Percentiles rank a stretch among this genome's conserved stretches.
Evolutionary conservation across 768 basidiomycete genomes (phyloP).

Genomic region (Leccinellum rugosiceps): DNA sequence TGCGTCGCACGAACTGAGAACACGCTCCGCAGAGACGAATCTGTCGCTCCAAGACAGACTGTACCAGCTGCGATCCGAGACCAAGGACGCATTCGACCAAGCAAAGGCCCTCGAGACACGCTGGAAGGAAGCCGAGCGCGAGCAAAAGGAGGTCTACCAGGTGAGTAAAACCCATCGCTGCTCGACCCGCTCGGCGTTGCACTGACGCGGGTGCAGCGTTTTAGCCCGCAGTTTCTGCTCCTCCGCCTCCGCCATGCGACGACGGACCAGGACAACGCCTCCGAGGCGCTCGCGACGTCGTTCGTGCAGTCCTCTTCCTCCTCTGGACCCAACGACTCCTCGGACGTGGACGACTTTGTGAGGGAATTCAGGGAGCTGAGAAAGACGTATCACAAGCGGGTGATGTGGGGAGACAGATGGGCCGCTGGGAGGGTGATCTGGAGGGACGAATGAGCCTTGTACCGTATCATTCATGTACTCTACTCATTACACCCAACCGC

Average conservation of each 20-base stretch:
- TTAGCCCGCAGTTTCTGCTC: conserved; percentile 82
- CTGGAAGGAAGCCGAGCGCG: conserved; percentile 85
- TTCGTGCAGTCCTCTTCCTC: conserved; percentile 67
- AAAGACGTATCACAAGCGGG: conserved; percentile 91
- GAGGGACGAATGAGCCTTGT: conserved; percentile 52
- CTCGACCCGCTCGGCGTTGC: neutral
- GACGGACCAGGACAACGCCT: conserved; percentile 85
- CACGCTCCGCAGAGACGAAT: conserved; percentile 57
- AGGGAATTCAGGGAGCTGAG: conserved; percentile 82
- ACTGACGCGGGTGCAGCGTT: conserved; percentile 52
- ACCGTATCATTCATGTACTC: conserved; percentile 21
- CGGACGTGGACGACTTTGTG: conserved; percentile 82
- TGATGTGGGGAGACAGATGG: conserved; percentile 90
- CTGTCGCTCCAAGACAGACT: conserved; percentile 72
- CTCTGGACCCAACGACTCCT: conserved; percentile 23
- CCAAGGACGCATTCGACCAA: conserved; percentile 84
- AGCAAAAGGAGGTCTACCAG: conserved; percentile 87
- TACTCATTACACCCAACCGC: conserved; percentile 26
- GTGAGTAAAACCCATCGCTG: conserved; percentile 37
- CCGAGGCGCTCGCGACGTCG: conserved; percentile 77
- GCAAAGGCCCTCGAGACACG: conserved; percentile 76
- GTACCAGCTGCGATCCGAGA: conserved; percentile 74
- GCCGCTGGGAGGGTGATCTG: conserved; percentile 79
- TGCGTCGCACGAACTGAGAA: conserved; percentile 4
- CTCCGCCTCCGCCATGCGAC: conserved; percentile 85